Evolutionary conservation across 2,329 filamentous ascomycete species (phyloP).

Genomic region (Lecanosticta acicola): DNA sequence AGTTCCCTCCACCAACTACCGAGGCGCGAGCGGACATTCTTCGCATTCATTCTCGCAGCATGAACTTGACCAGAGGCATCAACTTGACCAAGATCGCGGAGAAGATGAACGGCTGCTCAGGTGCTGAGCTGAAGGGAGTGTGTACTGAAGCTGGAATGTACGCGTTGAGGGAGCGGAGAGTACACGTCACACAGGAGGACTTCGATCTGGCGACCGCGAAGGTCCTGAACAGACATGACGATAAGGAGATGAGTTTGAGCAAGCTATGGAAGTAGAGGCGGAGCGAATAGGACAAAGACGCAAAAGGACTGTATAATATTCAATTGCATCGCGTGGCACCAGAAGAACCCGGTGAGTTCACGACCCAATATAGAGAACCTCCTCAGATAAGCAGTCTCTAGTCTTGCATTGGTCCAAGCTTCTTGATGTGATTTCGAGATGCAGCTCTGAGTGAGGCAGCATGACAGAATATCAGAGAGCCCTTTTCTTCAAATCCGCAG

Average conservation of each 20-base stretch:
- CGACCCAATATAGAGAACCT: conserved; percentile 8
- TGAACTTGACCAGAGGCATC: conserved; percentile 97
- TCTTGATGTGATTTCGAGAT: no score
- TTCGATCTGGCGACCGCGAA: conserved; percentile 98
- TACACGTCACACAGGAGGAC: conserved; percentile 98
- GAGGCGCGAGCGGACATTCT: conserved; percentile 97
- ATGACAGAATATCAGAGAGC: no score
- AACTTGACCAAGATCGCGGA: conserved; percentile 97
- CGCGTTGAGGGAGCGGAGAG: conserved; percentile 85
- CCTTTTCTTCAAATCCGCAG: no score
- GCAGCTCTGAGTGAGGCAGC: no score
- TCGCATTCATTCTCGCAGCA: conserved; percentile 93
- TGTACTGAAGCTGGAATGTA: conserved; percentile 99
- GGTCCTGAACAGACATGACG: conserved; percentile 99
- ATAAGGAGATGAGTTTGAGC: conserved; percentile 87
- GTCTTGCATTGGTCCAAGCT: no score
- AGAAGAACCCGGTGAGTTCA: conserved; percentile 8
- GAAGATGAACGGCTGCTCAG: conserved; percentile 99
- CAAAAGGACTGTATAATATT: conserved; percentile 17
- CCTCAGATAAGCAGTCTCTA: no score
- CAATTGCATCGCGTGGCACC: conserved; percentile 14
- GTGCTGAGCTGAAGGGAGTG: conserved; percentile 95
- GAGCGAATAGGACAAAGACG: neutral
- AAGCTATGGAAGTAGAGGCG: conserved; percentile 70
- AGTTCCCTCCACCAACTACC: conserved; percentile 94